Conservation (phyloP, 2,329 filamentous ascomycete species). For the Colletotrichum acutatum region DNA sequence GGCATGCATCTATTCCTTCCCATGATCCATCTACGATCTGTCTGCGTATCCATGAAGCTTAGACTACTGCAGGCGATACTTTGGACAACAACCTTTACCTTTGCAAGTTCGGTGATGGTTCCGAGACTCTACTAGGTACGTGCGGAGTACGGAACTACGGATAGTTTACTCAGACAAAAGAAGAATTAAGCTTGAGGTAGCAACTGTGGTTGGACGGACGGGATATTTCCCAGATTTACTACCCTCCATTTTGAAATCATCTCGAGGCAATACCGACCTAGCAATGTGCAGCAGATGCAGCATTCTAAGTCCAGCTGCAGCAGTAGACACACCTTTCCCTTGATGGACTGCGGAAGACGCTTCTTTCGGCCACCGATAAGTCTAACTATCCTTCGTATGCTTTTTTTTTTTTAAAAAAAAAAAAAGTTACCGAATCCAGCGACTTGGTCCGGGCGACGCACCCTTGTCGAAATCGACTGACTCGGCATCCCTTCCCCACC, state of each 20-base stretch:
- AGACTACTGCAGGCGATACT: not conserved
- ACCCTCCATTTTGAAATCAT: not conserved
- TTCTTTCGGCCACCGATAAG: conserved; percentile 21
- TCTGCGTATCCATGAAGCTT: not conserved
- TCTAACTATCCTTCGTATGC: too few species aligned
- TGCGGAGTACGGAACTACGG: too few species aligned
- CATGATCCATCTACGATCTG: not conserved
- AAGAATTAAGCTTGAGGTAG: conserved; percentile 13
- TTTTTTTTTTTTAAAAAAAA: not conserved
- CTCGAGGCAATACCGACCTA: too few species aligned
- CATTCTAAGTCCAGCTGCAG: not conserved
- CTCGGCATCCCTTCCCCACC: conserved; percentile 15
- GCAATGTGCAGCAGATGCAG: not conserved
- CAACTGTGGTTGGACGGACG: not conserved
- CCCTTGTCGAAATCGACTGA: conserved; percentile 9
- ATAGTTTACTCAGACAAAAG: not conserved
- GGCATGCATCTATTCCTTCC: not conserved
- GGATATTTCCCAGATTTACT: not conserved
- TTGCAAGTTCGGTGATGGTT: not conserved
- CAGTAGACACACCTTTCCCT: not conserved
- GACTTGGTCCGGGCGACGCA: not conserved
- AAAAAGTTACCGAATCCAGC: conserved; percentile 8
- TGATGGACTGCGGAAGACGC: conserved; percentile 6
- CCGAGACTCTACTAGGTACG: conserved; percentile 4
- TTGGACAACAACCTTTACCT: not conserved